phyloP scores from a whole-genome alignment of 2,329 filamentous ascomycete genomes.

The Pseudogymnoascus sp. region DNA sequence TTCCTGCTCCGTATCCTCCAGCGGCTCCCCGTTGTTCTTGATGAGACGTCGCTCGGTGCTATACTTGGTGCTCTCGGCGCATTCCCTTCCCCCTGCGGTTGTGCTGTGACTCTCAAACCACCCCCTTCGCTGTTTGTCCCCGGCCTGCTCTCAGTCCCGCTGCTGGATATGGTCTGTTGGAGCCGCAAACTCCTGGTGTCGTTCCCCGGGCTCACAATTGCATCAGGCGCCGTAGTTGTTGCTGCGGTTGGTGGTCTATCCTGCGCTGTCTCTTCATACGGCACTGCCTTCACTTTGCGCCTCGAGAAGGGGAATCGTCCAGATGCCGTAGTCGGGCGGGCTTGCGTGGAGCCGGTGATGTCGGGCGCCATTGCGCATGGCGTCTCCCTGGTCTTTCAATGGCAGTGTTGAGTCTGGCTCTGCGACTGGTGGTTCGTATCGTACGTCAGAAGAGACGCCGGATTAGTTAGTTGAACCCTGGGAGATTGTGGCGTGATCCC shows the following conservation, averaged over 20 bases:
- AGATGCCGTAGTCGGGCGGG: background rate
- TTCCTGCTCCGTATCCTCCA: slow-evolving; percentile 8
- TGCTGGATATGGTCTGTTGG: slow-evolving; percentile 39
- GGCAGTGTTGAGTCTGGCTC: background rate
- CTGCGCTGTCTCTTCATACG: slow-evolving; percentile 53
- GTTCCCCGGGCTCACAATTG: slow-evolving; percentile 24
- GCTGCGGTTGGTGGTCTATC: slow-evolving; percentile 49
- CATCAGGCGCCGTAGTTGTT: slow-evolving; percentile 24
- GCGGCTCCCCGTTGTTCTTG: background rate
- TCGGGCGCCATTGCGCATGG: slow-evolving; percentile 31
- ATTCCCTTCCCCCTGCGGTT: background rate
- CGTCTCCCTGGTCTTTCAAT: background rate
- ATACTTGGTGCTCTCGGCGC: slow-evolving; percentile 1
- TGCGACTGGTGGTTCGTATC: background rate
- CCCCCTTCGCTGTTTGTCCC: slow-evolving; percentile 23
- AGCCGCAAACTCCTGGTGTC: slow-evolving; percentile 48
- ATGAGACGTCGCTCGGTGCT: background rate
- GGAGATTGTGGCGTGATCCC: background rate
- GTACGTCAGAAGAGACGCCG: background rate
- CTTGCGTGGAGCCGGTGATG: slow-evolving; percentile 16
- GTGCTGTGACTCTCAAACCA: background rate
- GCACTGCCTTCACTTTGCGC: slow-evolving; percentile 40
- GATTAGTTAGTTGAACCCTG: background rate
- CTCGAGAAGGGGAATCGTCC: slow-evolving; percentile 10
- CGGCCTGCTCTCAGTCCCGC: slow-evolving; percentile 34